Evolutionary conservation across 73 alveolate species (phyloP).

Genomic region (Paramecium biaurelia): DNA sequence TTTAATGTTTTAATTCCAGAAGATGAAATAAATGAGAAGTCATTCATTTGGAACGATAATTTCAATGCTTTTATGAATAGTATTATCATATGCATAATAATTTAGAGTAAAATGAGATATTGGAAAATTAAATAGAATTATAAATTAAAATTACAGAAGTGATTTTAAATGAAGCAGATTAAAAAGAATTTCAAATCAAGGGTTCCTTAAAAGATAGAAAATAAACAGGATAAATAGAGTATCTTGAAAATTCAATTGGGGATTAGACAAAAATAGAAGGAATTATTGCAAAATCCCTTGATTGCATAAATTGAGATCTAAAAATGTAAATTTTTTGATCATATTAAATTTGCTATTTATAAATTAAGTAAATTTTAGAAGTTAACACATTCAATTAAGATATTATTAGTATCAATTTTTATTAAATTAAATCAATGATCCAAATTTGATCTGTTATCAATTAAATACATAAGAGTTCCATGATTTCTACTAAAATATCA

Average conservation of each 20-base stretch:
- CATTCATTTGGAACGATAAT: not conserved
- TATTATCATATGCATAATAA: not conserved
- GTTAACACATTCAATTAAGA: too few species aligned
- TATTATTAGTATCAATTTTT: not conserved
- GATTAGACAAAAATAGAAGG: not conserved
- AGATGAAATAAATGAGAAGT: not conserved
- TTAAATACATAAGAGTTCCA: conserved; percentile 62
- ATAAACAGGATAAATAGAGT: not conserved
- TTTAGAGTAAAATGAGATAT: not conserved
- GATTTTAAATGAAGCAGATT: not conserved
- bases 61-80: conserved; percentile 17
- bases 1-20: not conserved
- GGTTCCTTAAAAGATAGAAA: not conserved
- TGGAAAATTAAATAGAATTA: not conserved
- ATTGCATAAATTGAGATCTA: not conserved
- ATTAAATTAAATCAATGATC: conserved; percentile 66
- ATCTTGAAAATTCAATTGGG: not conserved
- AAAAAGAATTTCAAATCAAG: not conserved
- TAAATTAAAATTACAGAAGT: not conserved
- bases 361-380: not conserved
- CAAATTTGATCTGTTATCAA: conserved; percentile 84
- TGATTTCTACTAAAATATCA: conserved; percentile 85
- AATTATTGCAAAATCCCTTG: not conserved
- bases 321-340: not conserved
- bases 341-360: not conserved